Conservation (phyloP, 2,329 filamentous ascomycete species). For the Massarina eburnea region DNA sequence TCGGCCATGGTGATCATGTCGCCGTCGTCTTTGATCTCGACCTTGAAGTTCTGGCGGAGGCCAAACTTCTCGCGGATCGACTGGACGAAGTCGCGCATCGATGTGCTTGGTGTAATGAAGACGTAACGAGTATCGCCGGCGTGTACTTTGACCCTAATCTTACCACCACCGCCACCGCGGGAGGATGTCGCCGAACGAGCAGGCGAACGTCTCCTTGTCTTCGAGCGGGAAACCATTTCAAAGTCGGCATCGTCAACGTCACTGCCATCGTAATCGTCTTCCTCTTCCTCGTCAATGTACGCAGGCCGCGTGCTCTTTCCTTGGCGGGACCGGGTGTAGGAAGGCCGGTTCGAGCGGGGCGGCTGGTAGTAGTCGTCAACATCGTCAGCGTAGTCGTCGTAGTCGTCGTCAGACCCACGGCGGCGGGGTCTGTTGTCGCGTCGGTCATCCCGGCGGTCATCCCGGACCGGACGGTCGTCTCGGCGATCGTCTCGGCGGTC, state of each 20-base stretch:
- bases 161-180: conserved; percentile 58
- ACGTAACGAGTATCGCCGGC: conserved; percentile 85
- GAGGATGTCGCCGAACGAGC: conserved; percentile 41
- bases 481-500: background rate
- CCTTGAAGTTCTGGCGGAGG: conserved; percentile 75
- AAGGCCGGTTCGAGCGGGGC: conserved; percentile 29
- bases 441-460: background rate
- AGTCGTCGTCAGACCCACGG: conserved; percentile 52
- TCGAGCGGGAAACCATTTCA: conserved; percentile 67
- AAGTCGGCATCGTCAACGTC: conserved; percentile 77
- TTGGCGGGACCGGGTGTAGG: conserved; percentile 33
- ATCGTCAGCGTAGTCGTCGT: conserved; percentile 63
- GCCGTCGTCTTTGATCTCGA: conserved; percentile 85
- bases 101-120: conserved; percentile 73
- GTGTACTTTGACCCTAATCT: conserved; percentile 91
- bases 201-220: conserved; percentile 45
- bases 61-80: conserved; percentile 86
- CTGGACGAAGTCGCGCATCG: conserved; percentile 76
- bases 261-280: conserved; percentile 70
- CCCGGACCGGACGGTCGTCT: conserved; percentile 2
- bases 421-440: conserved; percentile 22
- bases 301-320: conserved; percentile 53
- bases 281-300: conserved; percentile 80
- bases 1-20: conserved; percentile 98
- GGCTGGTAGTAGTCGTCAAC: conserved; percentile 66